Evolutionary conservation across 805 yeast genomes (phyloP).

Genomic region (Peterozyma xylosa): DNA sequence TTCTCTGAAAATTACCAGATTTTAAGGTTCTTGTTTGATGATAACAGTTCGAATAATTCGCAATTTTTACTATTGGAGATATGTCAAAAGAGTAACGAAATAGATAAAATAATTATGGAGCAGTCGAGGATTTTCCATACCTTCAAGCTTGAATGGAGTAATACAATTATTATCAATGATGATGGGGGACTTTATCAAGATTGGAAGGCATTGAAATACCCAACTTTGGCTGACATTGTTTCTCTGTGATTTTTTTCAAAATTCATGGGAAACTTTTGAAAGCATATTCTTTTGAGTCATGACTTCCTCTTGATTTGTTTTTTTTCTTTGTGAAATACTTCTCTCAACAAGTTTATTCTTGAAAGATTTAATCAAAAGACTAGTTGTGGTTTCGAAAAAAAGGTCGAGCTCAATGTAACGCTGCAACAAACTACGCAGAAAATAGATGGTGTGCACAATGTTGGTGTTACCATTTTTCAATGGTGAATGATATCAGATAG

Average conservation of each 20-base stretch:
- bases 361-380: too few relatives aligned
- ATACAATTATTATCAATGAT: neutral
- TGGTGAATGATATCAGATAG: too few relatives aligned
- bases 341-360: too few relatives aligned
- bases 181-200: neutral
- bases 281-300: neutral
- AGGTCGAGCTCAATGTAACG: too few relatives aligned
- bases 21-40: conserved; percentile 4
- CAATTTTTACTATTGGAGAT: neutral
- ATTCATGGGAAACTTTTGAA: neutral
- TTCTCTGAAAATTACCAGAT: conserved; percentile 5
- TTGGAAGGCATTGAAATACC: conserved; percentile 2
- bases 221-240: neutral
- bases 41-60: conserved; percentile 5
- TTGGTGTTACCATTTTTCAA: too few relatives aligned
- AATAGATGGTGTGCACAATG: too few relatives aligned
- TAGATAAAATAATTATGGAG: neutral
- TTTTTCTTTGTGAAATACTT: neutral
- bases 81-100: neutral
- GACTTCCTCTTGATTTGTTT: neutral
- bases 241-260: neutral
- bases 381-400: too few relatives aligned
- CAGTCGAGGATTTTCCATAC: neutral
- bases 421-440: too few relatives aligned
- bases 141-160: conserved; percentile 1